Base-by-base conservation (phyloP, 1,284 basidiomycete genomes). In the Cutaneotrichosporon sp. region DNA sequence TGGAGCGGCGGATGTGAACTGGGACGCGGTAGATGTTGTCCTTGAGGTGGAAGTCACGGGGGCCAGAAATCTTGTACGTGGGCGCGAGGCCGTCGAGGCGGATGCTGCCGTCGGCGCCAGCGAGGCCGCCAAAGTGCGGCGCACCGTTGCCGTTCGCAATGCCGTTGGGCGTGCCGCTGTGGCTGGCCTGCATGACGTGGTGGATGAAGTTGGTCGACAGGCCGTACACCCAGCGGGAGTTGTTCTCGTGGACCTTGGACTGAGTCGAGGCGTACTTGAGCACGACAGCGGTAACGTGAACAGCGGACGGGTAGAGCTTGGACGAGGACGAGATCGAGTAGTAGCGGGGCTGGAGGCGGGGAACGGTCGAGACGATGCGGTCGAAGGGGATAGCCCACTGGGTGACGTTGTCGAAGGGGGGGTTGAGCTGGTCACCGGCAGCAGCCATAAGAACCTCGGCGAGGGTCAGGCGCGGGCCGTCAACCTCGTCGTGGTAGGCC, bases 311-410 rank as follows among this genome's bases (percentile, higher is more conserved):
- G 79, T 92, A 79, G 47, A 98, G 83, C 80, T 98, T 98, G 54
- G 97, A 93, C 65, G 90, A 92, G 25, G 94, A 97, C 16, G 95
- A 97, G 80, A 99, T 99, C 46, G 97, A 99, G 81, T 97, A 99
- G 84, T 91, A 99, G 62, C 95, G 89, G 42, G 95, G 95, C 75
- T 97, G 93, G 22, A 99, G 85, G 68, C 95, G 92, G 38, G 93
- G 89, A 56, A 97, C 87, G 56, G 90, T 87, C 5, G 94, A 95
- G 63, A 99, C 88, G 71, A 99, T 89, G 72, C 95, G 90, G 78
- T 99, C 95, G 76, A 99, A 97, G 46, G 95, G 95, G 71, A 99
- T 95, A 11, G 11, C 22, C 95, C 95, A 99, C 13, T 84, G 76
- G 78, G 90, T 90, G 66, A 85, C 83, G 11, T 83, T 77, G 7